phyloP scores from a whole-genome alignment of 139 green algal genomes.

The Pleodorina starrii region DNA sequence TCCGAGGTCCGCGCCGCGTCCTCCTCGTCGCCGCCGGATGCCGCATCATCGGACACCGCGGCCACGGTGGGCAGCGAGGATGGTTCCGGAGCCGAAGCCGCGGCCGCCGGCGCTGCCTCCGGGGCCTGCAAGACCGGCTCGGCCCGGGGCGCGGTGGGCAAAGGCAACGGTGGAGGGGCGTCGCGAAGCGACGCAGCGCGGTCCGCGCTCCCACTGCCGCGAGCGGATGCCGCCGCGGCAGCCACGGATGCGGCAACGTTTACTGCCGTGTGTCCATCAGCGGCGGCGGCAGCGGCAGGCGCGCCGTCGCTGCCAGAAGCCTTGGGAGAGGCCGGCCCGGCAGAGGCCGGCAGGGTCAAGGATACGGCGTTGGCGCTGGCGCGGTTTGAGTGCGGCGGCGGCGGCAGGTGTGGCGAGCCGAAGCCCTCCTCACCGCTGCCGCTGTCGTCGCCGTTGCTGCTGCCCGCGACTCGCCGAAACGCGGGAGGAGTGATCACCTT shows the following conservation, averaged over 20 bases:
- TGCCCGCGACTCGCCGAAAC: neutral
- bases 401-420: slow-evolving; percentile 30
- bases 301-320: neutral
- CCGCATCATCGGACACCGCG: neutral
- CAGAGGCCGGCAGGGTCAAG: neutral
- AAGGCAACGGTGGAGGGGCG: neutral
- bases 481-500: no score
- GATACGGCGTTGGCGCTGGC: neutral
- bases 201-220: neutral
- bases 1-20: neutral
- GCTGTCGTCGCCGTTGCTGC: neutral
- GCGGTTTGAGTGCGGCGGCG: neutral
- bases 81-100: neutral
- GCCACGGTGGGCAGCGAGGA: neutral
- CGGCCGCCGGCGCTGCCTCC: no score
- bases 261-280: neutral
- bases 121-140: neutral
- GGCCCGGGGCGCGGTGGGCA: no score
- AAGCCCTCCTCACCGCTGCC: neutral
- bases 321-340: no score
- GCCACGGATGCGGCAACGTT: neutral
- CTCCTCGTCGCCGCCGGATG: neutral
- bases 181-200: neutral
- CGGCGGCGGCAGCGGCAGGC: neutral
- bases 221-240: neutral